Percentiles rank a stretch among this genome's conserved stretches.
These are phyloP conservation scores for Limnomonas spitsbergensis DNA, from an alignment of 139 green algal species.

Conservation along the genomic window DNA sequence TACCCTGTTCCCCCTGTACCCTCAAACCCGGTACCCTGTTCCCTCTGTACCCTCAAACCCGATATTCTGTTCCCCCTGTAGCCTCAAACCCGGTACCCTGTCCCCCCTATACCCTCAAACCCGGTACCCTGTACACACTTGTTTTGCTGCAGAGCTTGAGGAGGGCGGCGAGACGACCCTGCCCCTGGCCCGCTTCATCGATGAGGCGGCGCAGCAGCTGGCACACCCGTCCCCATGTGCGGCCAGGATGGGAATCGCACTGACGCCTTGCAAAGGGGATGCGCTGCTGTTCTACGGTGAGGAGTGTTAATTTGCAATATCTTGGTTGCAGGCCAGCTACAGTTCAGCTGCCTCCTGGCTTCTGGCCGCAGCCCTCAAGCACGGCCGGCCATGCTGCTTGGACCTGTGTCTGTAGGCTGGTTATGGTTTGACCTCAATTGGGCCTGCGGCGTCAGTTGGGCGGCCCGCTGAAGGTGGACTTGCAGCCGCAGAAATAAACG, in stretches of 20 bases:
- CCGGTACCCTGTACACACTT: background rate
- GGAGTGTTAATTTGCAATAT: background rate
- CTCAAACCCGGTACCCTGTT: no score
- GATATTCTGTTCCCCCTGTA: no score
- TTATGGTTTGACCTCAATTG: no score
- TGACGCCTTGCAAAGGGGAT: constrained; percentile 24
- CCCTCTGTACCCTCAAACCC: no score
- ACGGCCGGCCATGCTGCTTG: no score
- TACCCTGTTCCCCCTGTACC: no score
- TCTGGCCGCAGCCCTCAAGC: background rate
- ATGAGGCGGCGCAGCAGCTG: constrained; percentile 36
- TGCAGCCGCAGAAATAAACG: background rate
- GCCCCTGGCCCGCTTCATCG: constrained; percentile 39
- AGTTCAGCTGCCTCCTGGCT: constrained; percentile 18
- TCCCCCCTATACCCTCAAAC: no score
- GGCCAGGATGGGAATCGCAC: constrained; percentile 20
- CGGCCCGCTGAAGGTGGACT: no score
- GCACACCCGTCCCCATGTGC: constrained; percentile 16
- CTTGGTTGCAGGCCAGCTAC: background rate
- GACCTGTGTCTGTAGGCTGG: no score
- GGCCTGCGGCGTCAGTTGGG: no score
- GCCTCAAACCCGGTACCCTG: background rate
- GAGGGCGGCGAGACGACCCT: constrained; percentile 64
- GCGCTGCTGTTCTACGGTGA: constrained; percentile 1
- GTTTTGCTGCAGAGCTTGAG: constrained; percentile 9